Base-by-base conservation (phyloP, 495 filamentous ascomycete genomes). In the Xylaria palmicola region DNA sequence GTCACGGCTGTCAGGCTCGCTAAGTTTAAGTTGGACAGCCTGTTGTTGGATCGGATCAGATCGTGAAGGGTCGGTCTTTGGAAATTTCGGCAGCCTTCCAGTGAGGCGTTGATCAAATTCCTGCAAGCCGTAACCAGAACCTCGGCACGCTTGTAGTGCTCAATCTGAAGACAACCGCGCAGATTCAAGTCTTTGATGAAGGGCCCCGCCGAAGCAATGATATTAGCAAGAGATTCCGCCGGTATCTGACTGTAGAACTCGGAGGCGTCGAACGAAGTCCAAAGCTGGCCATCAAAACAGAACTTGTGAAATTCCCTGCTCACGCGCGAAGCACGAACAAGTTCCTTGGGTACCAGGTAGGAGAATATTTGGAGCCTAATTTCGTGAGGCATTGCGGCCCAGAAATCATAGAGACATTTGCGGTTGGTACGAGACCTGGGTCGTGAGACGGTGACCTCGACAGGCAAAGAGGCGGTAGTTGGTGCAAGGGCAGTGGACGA, bases 281-380 rank as follows among this genome's bases (percentile, higher is more conserved):
- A 98, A 17, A 98, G 76, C 74, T 98, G 94, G 7, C 94, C 94
- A 72, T 98, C 94, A 63, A 91, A 96, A 75, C 93, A 97, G 79
- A 92, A 88, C 32, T 82, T 76, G 72, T 97, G 79, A 82, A 94
- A 98, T 15, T 81, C 70, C 66, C 85, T 91, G 66, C 86, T 92
- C n/a, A 96, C 89, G 13, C 82, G 74, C 5, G 94, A 95, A 48
- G 84, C 85, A 54, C 90, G 86, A 9, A 98, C 84, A 48, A 98
- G 85, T 69, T 98, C 88, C 65, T 85, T 90, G 10, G 93, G 92
- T 27, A 76, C 81, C 27, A 98, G 75, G 66, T 88, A 91, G 4
- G 82, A 79, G 57, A 98, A 83, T 53, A 98, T 86, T 36, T 87
- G 73, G 62, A 94, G 82, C 66, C 87, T 88, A 54, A 98, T 79